Base-by-base conservation (phyloP, 768 basidiomycete genomes). In the Calocybe cyanea region DNA sequence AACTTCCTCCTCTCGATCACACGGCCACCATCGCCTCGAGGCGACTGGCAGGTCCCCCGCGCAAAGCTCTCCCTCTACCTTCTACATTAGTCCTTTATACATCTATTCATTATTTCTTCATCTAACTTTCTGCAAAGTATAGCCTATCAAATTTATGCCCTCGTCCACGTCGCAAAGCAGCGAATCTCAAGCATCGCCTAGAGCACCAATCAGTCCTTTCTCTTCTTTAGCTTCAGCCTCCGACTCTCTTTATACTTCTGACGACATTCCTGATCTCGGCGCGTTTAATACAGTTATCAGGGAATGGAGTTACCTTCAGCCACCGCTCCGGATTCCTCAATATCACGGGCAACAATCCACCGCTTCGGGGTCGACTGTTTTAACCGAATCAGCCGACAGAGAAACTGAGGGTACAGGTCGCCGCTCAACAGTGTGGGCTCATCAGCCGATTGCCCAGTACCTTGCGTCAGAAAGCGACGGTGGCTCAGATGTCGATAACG, bases 261-360 rank as follows among this genome's bases (percentile, higher is more conserved):
- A 81, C 56, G 77, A 86, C 59, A 74, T 76, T 48, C 85, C 85
- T 34, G 84, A 87, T 62, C 72, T 88, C 7, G 87, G 86, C 6
- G 82, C 83, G 7, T 87, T 88, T 62, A 76, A 70, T 11, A 71
- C 77, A 28, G 83, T 88, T 18, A 76, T 88, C 37, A 74, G 84
- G n/a, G 85, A 81, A 44, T 69, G 81, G 63, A 72, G 59, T 15
- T 73, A 82, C 45, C 58, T 82, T 0, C 79, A 81, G 49, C 80
- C 70, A 3, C 62, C 61, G 38, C 72, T 69, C 14, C 64, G 73
- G 35, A 66, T 65, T 7, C 67, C 65, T 6, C 28, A 51, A 2
- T 52, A 56, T 30, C 49, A 48, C 18, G 41, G 48, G 15, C 38
- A 55, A 33, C 38, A 50, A n/a, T 49, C 57, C 37, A 44, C 20